These are phyloP conservation scores for Neocatenulostroma microsporum DNA, from an alignment of 2,329 filamentous ascomycete genomes.

Conservation along the genomic window DNA sequence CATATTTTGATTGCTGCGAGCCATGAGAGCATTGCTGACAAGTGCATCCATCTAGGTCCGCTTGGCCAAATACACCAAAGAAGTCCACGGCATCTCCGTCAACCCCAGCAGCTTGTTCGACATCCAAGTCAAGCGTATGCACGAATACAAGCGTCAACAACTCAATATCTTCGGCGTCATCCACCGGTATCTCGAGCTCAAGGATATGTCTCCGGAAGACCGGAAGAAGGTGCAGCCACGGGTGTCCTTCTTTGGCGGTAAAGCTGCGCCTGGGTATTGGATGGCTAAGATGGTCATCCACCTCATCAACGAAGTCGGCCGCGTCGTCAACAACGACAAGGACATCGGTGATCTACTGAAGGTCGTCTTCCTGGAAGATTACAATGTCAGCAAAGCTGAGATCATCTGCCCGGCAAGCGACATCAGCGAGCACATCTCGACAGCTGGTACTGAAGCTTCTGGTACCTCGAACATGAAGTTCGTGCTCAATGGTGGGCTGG, in stretches of 20 bases:
- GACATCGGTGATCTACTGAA: slow-evolving; percentile 93
- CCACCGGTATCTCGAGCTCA: slow-evolving; percentile 83
- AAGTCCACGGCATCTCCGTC: slow-evolving; percentile 68
- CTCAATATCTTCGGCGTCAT: slow-evolving; percentile 99
- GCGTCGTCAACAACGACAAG: slow-evolving; percentile 82
- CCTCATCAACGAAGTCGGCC: slow-evolving; percentile 83
- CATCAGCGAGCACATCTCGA: slow-evolving; percentile 97
- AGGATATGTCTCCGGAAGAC: slow-evolving; percentile 73
- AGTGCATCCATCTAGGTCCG: too few species aligned
- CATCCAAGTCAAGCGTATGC: slow-evolving; percentile 92
- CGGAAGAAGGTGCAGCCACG: slow-evolving; percentile 79
- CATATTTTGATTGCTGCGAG: too few species aligned
- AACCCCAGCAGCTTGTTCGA: slow-evolving; percentile 88
- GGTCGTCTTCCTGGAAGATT: slow-evolving; percentile 95
- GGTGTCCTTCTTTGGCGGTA: slow-evolving; percentile 94
- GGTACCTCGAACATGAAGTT: slow-evolving; percentile 99
- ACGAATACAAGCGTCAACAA: slow-evolving; percentile 97
- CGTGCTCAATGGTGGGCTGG: slow-evolving; percentile 90
- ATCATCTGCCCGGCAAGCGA: slow-evolving; percentile 92
- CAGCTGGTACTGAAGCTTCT: slow-evolving; percentile 80
- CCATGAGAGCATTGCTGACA: too few species aligned
- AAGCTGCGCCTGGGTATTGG: slow-evolving; percentile 97
- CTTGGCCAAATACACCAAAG: slow-evolving; percentile 84
- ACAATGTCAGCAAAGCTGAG: slow-evolving; percentile 99
- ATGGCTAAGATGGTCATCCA: slow-evolving; percentile 97